Evolutionary conservation across 768 basidiomycete genomes (phyloP).

Genomic region (Boletus sp.): DNA sequence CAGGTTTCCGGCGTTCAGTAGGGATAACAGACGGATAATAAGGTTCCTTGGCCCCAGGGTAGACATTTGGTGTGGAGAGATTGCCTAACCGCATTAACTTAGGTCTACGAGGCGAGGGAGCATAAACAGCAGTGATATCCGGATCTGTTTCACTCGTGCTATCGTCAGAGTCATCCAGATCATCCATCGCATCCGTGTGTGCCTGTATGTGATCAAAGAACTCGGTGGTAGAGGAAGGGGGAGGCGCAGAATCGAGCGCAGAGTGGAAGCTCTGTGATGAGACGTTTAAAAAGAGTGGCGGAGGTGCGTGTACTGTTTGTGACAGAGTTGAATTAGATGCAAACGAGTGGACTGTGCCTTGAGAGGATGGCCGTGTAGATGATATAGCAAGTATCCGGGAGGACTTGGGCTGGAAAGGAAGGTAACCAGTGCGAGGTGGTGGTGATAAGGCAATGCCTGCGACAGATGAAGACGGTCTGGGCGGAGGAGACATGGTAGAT

Average conservation of each 20-base stretch:
- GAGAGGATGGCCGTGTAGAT: slow-evolving; percentile 28
- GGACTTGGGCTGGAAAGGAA: slow-evolving; percentile 18
- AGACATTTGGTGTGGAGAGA: slow-evolving; percentile 65
- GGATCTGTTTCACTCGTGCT: slow-evolving; percentile 39
- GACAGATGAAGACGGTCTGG: slow-evolving; percentile 60
- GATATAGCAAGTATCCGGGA: slow-evolving; percentile 18
- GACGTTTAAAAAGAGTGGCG: slow-evolving; percentile 42
- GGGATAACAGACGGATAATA: slow-evolving; percentile 33
- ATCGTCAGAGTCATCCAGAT: slow-evolving; percentile 60
- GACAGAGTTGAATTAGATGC: slow-evolving; percentile 27
- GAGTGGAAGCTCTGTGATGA: slow-evolving; percentile 44
- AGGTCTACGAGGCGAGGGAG: slow-evolving; percentile 31
- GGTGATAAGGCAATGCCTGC: slow-evolving; percentile 56
- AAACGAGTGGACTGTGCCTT: slow-evolving; percentile 32
- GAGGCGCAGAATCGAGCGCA: slow-evolving; percentile 59
- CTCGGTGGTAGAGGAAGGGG: slow-evolving; percentile 61
- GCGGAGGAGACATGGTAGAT: slow-evolving; percentile 53
- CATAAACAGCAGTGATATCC: slow-evolving; percentile 33
- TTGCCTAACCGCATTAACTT: slow-evolving; percentile 66
- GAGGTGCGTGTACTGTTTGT: slow-evolving; percentile 16
- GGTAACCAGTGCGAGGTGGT: slow-evolving; percentile 36
- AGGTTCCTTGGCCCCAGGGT: slow-evolving; percentile 39
- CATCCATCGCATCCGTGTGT: slow-evolving; percentile 72
- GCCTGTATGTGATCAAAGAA: slow-evolving; percentile 77
- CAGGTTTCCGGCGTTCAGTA: slow-evolving; percentile 45